A percentile compares a stretch with the other conserved stretches of the same genome.
These are phyloP conservation scores for Polyporus arcularius DNA, from an alignment of 768 basidiomycete genomes.

Conservation along the genomic window DNA sequence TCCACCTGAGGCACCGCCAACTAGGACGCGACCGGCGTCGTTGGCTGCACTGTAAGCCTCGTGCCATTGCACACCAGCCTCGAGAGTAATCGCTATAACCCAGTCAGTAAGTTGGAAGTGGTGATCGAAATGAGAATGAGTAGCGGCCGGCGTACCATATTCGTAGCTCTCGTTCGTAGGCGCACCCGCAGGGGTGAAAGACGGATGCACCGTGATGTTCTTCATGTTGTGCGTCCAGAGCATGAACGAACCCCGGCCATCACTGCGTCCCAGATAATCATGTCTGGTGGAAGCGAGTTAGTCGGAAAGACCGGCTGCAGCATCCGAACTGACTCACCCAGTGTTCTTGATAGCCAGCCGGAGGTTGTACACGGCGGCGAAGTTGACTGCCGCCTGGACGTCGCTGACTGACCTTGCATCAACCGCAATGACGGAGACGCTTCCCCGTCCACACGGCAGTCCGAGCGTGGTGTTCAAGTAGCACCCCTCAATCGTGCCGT, in stretches of 20 bases:
- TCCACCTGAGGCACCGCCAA: background rate
- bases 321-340: slow-evolving; percentile 7
- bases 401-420: slow-evolving; percentile 28
- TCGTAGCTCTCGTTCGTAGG: slow-evolving; percentile 5
- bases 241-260: slow-evolving; percentile 27
- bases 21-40: background rate
- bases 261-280: slow-evolving; percentile 23
- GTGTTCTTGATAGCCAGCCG: slow-evolving; percentile 32
- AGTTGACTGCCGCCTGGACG: slow-evolving; percentile 27
- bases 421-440: slow-evolving; percentile 38
- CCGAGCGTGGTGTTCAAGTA: slow-evolving; percentile 46
- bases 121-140: background rate
- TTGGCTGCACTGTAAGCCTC: slow-evolving; percentile 5
- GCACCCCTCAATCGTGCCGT: slow-evolving; percentile 52
- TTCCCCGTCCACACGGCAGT: slow-evolving; percentile 43
- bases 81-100: slow-evolving; percentile 32
- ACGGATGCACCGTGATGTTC: slow-evolving; percentile 34
- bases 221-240: slow-evolving; percentile 46
- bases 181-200: slow-evolving; percentile 36
- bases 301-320: background rate
- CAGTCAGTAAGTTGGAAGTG: no score
- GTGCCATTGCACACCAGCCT: slow-evolving; percentile 24
- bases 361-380: slow-evolving; percentile 25
- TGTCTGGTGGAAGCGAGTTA: background rate
- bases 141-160: slow-evolving; percentile 17